phyloP scores from a whole-genome alignment of 768 basidiomycete genomes.

The Trametes meyenii region DNA sequence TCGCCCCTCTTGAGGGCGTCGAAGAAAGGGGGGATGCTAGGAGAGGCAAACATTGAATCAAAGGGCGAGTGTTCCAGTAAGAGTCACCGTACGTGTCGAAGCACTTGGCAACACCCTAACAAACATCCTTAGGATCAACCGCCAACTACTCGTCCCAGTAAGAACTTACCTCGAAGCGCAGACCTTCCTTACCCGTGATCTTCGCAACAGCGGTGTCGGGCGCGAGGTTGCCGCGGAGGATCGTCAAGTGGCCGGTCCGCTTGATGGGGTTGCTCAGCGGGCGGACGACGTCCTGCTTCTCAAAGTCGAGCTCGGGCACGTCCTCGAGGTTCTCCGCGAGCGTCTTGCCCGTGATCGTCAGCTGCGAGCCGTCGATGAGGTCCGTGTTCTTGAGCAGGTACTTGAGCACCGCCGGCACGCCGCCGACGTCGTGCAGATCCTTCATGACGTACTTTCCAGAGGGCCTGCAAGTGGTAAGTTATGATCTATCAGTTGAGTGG shows the following conservation, averaged over 20 bases:
- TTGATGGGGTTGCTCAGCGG: constrained; percentile 82
- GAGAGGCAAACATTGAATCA: neutral
- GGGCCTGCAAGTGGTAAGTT: constrained; percentile 49
- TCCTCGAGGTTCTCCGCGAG: constrained; percentile 85
- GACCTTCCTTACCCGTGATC: constrained; percentile 91
- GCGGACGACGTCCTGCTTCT: constrained; percentile 75
- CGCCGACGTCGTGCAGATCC: constrained; percentile 84
- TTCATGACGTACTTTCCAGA: constrained; percentile 91
- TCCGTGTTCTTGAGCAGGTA: constrained; percentile 78
- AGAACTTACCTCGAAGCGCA: constrained; percentile 67
- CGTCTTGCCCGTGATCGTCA: constrained; percentile 92
- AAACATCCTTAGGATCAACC: neutral
- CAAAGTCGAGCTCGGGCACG: constrained; percentile 70
- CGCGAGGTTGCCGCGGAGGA: constrained; percentile 86
- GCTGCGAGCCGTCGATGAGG: constrained; percentile 77
- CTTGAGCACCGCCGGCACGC: constrained; percentile 82
- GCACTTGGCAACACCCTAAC: constrained; percentile 72
- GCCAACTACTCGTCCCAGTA: neutral
- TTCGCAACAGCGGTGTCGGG: constrained; percentile 91
- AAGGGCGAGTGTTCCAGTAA: neutral
- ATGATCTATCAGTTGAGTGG: neutral
- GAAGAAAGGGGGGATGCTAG: constrained; percentile 70
- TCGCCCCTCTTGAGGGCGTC: constrained; percentile 72
- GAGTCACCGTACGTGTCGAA: constrained; percentile 60
- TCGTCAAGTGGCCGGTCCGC: constrained; percentile 80